Conservation (phyloP, 495 filamentous ascomycete species). For the Aspergillus taichungensis region DNA sequence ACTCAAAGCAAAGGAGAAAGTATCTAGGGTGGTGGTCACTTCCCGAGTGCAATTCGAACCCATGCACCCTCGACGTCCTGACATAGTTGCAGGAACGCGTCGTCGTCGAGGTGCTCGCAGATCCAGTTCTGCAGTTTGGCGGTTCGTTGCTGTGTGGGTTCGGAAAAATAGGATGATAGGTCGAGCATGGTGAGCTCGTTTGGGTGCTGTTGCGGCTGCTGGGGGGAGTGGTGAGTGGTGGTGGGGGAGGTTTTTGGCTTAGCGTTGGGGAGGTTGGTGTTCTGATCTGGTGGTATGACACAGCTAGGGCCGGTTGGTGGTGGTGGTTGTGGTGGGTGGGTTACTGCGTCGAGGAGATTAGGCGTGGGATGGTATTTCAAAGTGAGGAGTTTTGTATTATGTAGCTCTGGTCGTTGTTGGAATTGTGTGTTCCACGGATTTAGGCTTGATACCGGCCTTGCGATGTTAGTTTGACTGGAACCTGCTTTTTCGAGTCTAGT, state of each 20-base stretch:
- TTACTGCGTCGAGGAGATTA: conserved; percentile 3
- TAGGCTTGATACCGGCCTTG: too few relatives aligned
- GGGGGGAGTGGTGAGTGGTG: background rate
- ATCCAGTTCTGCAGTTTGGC: conserved; percentile 35
- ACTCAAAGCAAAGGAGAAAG: too few relatives aligned
- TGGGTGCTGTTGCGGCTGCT: conserved; percentile 8
- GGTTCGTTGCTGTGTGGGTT: conserved; percentile 26
- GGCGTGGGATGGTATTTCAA: background rate
- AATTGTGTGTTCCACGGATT: too few relatives aligned
- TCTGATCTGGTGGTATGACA: background rate
- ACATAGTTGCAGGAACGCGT: conserved; percentile 33
- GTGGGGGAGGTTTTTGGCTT: conserved; percentile 4
- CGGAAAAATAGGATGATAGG: conserved; percentile 24
- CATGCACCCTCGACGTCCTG: conserved; percentile 38
- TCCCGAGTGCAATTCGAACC: conserved; percentile 35
- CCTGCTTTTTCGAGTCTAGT: background rate
- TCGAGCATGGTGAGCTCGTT: conserved; percentile 12
- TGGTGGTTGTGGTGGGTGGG: background rate
- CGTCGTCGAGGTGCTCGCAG: conserved; percentile 34
- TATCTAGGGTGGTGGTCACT: conserved; percentile 4
- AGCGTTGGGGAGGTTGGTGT: background rate
- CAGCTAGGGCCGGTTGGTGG: background rate
- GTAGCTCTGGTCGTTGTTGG: too few relatives aligned
- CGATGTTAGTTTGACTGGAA: background rate
- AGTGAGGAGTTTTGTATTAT: background rate